phyloP scores from a whole-genome alignment of 1,284 basidiomycete genomes.

The Gymnopus androsaceus region DNA sequence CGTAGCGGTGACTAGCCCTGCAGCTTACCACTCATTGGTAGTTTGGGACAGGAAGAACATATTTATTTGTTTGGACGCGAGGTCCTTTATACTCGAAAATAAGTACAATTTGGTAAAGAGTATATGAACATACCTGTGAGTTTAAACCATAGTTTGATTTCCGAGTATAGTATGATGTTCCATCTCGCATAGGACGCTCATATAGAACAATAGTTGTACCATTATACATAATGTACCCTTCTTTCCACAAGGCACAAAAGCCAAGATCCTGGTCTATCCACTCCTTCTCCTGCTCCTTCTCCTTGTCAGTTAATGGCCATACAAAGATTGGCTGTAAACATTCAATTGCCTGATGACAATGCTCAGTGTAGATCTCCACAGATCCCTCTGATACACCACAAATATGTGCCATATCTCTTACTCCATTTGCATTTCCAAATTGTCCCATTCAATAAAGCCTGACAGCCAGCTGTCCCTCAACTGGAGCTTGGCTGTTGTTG shows the following conservation, averaged over 20 bases:
- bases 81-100: no score
- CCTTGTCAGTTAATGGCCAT: conserved; percentile 27
- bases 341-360: conserved; percentile 34
- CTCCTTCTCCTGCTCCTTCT: conserved; percentile 35
- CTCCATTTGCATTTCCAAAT: conserved; percentile 37
- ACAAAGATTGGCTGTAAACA: conserved; percentile 35
- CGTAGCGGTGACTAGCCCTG: no score
- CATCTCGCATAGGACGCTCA: conserved; percentile 30
- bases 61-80: no score
- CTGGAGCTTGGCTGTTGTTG: conserved; percentile 31
- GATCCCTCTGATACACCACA: conserved; percentile 34
- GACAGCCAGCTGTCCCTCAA: conserved; percentile 38
- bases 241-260: conserved; percentile 32
- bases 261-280: conserved; percentile 36
- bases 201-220: conserved; percentile 37
- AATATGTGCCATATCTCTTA: conserved; percentile 32
- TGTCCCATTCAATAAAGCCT: conserved; percentile 35
- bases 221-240: conserved; percentile 39
- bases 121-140: conserved; percentile 38
- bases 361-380: conserved; percentile 33
- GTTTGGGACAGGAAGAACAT: no score
- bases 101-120: no score
- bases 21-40: no score
- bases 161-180: conserved; percentile 36
- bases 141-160: conserved; percentile 38